Percentiles rank a stretch among this genome's conserved stretches.
These are phyloP conservation scores for Fusarium guadeloupense DNA, from an alignment of 2,329 filamentous ascomycete species.

Conservation along the genomic window DNA sequence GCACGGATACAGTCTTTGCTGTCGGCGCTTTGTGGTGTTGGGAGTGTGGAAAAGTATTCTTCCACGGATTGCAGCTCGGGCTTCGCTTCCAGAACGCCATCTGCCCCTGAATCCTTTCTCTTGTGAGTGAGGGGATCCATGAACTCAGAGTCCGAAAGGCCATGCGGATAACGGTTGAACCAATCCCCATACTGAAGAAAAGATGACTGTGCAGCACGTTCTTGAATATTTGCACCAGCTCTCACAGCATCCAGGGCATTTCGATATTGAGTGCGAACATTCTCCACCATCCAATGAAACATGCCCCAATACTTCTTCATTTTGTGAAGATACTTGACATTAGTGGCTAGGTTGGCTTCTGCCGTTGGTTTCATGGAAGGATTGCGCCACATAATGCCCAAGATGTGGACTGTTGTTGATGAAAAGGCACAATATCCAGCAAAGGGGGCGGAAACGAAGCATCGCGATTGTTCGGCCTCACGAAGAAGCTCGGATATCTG, in stretches of 20 bases:
- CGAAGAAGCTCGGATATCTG: conserved; percentile 85
- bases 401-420: conserved; percentile 92
- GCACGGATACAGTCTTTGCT: conserved; percentile 40
- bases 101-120: conserved; percentile 81
- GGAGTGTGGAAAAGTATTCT: conserved; percentile 87
- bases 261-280: conserved; percentile 87
- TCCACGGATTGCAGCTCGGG: conserved; percentile 92
- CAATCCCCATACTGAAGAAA: conserved; percentile 98
- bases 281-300: conserved; percentile 97
- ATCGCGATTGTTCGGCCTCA: conserved; percentile 72
- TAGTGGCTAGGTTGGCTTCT: conserved; percentile 85
- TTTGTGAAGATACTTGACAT: conserved; percentile 88
- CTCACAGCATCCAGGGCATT: conserved; percentile 83
- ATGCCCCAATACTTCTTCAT: conserved; percentile 99
- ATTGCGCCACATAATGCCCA: conserved; percentile 89
- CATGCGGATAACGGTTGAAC: conserved; percentile 95
- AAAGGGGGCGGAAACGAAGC: conserved; percentile 88
- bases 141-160: conserved; percentile 85
- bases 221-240: conserved; percentile 65
- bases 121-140: conserved; percentile 75
- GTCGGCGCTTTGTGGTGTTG: conserved; percentile 64
- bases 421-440: conserved; percentile 94
- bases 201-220: conserved; percentile 61
- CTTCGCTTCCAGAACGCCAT: conserved; percentile 88
- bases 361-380: conserved; percentile 76